Evolutionary conservation across 1,139 yeast genomes (phyloP).

Genomic region (Williopsis jadinii): DNA sequence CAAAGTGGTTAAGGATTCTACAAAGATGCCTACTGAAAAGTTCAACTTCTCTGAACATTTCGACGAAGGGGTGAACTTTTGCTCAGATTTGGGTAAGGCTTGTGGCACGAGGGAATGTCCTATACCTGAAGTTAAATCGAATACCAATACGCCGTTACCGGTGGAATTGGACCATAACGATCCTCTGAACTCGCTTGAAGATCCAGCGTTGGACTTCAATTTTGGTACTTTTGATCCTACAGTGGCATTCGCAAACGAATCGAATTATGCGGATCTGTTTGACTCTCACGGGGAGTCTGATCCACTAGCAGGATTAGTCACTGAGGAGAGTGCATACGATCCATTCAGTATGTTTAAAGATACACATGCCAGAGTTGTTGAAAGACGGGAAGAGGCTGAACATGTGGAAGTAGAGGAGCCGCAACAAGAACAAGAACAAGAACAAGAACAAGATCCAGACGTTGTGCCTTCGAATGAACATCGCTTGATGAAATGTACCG

Average conservation of each 20-base stretch:
- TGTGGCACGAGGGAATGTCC: slow-evolving; percentile 79
- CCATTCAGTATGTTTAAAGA: slow-evolving; percentile 34
- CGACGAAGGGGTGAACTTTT: slow-evolving; percentile 56
- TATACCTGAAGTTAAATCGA: slow-evolving; percentile 42
- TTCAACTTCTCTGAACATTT: slow-evolving; percentile 35
- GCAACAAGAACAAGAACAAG: background rate
- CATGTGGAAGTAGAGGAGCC: background rate
- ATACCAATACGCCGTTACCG: slow-evolving; percentile 13
- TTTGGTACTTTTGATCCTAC: slow-evolving; percentile 46
- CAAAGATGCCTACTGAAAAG: slow-evolving; percentile 14
- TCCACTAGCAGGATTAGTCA: slow-evolving; percentile 23
- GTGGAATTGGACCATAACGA: slow-evolving; percentile 5
- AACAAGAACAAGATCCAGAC: slow-evolving; percentile 22
- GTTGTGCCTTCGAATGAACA: slow-evolving; percentile 50
- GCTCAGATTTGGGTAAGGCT: slow-evolving; percentile 67
- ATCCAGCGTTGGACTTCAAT: slow-evolving; percentile 34
- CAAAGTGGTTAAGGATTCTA: slow-evolving; percentile 12
- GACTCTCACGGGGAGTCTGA: slow-evolving; percentile 7
- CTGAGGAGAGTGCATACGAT: slow-evolving; percentile 67
- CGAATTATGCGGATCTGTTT: slow-evolving; percentile 21
- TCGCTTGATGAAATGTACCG: slow-evolving; percentile 65
- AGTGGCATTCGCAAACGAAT: slow-evolving; percentile 32
- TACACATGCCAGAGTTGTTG: background rate
- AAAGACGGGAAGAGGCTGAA: background rate
- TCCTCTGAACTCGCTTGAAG: slow-evolving; percentile 40